Evolutionary conservation across 495 filamentous ascomycete genomes (phyloP), one percentile per base, ranked within the genome.

Genomic region (Trichoderma orchidacearum): DNA sequence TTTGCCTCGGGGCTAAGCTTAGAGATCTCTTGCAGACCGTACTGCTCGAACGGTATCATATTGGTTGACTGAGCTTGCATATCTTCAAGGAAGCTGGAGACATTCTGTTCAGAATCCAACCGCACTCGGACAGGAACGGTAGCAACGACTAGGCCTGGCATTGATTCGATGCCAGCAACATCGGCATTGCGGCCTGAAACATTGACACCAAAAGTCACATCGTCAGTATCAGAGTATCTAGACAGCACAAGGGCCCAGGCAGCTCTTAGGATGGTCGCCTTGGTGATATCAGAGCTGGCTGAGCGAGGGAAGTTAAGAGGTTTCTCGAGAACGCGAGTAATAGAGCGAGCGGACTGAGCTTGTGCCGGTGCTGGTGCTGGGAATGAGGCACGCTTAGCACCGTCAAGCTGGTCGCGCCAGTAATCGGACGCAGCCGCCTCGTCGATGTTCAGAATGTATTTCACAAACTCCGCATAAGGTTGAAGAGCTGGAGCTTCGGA

Each of bases 81-180:
- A 1, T 25, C 23, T 0, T 52, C 18, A 27, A 68, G 30, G 18
- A 64, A 66, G 1, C 54, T 41, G 9, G 36, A 32, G 2, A 65
- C 23, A 11, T 31, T 30, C 32, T 51, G 51, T 9, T 58, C 59
- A n/a, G 51, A 31, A 25, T 50, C 30, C 3, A 67, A 15, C 3
- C 50, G 53, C 1, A 71, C 64, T 0, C 81, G 71, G 11, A 78
- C 65, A 5, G 83, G 83, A 0, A 84, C 64, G 0, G 83, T 84
- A 17, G 81, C 73, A 36, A 85, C 75, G 1, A 81, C 68, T 1
- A 82, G 74, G 0, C 77, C 80, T 6, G 70, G 61, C 52, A 81
- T 75, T 17, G 70, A 64, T 18, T 66, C 67, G 15, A 83, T 64
- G 18, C 73, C 77, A 5, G 62, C 55, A 1, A 82, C 59, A 9